These are phyloP conservation scores for Russula virescens DNA, from an alignment of 768 basidiomycete species.

Conservation along the genomic window DNA sequence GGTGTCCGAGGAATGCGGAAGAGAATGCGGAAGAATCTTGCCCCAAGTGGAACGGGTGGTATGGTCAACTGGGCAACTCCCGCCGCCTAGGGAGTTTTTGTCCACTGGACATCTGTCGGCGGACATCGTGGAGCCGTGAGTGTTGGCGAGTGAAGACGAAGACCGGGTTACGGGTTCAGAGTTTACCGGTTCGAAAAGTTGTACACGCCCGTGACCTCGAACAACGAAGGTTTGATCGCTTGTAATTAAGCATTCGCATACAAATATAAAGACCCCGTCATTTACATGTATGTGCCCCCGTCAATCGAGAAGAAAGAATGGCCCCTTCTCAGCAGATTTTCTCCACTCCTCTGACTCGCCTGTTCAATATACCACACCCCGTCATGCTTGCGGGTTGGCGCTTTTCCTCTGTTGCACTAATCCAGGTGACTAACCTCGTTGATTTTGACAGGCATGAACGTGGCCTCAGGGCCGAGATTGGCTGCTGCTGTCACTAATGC, in stretches of 20 bases:
- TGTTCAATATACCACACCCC: slow-evolving; percentile 78
- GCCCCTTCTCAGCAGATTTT: slow-evolving; percentile 62
- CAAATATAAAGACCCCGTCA: not conserved
- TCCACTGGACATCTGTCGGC: slow-evolving; percentile 17
- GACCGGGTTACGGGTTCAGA: not conserved
- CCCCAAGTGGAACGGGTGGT: slow-evolving; percentile 31
- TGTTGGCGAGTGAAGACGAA: too few relatives aligned
- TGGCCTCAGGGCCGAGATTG: slow-evolving; percentile 77
- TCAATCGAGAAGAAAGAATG: slow-evolving; percentile 37
- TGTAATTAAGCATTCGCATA: too few relatives aligned
- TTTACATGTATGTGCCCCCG: too few relatives aligned
- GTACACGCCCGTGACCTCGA: too few relatives aligned
- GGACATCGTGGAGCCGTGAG: not conserved
- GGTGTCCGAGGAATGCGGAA: slow-evolving; percentile 25
- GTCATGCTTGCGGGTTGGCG: slow-evolving; percentile 67
- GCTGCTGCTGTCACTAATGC: slow-evolving; percentile 92
- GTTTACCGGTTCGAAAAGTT: not conserved
- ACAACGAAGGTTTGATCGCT: too few relatives aligned
- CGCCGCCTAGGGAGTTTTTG: slow-evolving; percentile 15
- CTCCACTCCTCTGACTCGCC: slow-evolving; percentile 63
- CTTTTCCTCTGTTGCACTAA: not conserved
- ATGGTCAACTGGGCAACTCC: slow-evolving; percentile 34
- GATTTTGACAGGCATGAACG: slow-evolving; percentile 59
- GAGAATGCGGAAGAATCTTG: slow-evolving; percentile 27
- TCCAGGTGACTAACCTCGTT: not conserved